A percentile compares a stretch with the other conserved stretches of the same genome.
Conservation (phyloP, 192 early-diverging fungal species). For the Coemansia javaensis region DNA sequence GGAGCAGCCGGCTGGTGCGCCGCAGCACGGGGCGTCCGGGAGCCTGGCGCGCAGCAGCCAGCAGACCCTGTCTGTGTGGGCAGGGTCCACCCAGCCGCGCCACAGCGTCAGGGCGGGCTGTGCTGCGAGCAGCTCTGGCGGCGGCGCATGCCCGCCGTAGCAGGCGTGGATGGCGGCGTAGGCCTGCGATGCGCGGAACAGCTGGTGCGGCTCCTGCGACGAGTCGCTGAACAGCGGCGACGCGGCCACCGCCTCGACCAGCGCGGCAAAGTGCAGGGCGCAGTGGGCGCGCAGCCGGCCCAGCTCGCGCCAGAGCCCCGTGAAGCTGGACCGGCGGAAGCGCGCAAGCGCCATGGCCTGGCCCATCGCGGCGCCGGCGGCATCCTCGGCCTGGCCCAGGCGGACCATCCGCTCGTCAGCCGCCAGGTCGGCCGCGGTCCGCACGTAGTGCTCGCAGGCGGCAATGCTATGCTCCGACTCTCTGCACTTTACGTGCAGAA, state of each 20-base stretch:
- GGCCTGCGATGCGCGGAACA: constrained; percentile 35
- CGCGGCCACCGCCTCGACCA: constrained; percentile 16
- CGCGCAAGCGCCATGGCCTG: constrained; percentile 32
- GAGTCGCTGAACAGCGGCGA: constrained; percentile 40
- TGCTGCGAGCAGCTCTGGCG: background rate
- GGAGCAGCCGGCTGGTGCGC: background rate
- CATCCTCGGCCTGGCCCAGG: constrained; percentile 40
- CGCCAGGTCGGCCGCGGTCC: constrained; percentile 6
- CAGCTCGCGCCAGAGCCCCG: constrained; percentile 38
- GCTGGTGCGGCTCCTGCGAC: constrained; percentile 31
- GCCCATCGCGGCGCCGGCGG: constrained; percentile 24
- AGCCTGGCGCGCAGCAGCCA: constrained; percentile 11
- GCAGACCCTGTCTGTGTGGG: constrained; percentile 13
- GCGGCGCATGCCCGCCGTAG: background rate
- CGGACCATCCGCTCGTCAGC: constrained; percentile 30
- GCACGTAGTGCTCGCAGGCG: constrained; percentile 27
- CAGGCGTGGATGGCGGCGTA: constrained; percentile 24
- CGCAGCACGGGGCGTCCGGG: background rate
- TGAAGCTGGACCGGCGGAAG: constrained; percentile 45
- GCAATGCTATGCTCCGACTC: constrained; percentile 32
- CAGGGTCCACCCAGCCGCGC: constrained; percentile 44
- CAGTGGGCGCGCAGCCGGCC: constrained; percentile 18
- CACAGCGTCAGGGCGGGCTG: constrained; percentile 21
- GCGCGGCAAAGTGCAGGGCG: constrained; percentile 14
- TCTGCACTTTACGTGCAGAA: constrained; percentile 33